Percentiles rank a stretch among this genome's conserved stretches.
These are phyloP conservation scores for Neurospora tetrasperma DNA, from an alignment of 495 filamentous ascomycete species.

Conservation along the genomic window DNA sequence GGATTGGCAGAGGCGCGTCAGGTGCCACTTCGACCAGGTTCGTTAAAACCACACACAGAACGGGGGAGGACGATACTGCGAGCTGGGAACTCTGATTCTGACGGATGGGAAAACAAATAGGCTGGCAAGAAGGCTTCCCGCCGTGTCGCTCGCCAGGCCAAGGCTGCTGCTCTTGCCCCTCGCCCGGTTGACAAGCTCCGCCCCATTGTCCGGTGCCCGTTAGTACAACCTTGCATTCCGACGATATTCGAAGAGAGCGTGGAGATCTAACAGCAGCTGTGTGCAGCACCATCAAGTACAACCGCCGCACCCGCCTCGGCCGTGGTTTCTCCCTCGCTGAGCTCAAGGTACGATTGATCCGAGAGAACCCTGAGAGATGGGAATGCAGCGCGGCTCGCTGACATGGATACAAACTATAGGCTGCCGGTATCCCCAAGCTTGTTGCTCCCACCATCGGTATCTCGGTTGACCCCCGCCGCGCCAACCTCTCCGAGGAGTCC, in stretches of 20 bases:
- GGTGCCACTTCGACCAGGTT: constrained; percentile 99
- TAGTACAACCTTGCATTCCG: constrained; percentile 9
- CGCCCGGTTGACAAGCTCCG: constrained; percentile 95
- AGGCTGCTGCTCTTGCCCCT: constrained; percentile 89
- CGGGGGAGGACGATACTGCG: not conserved
- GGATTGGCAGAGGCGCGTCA: constrained; percentile 98
- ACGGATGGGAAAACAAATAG: constrained; percentile 45
- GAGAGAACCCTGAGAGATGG: not conserved
- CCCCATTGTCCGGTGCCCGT: constrained; percentile 87
- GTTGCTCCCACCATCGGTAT: constrained; percentile 93
- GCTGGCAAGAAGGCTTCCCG: constrained; percentile 88
- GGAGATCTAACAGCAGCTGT: constrained; percentile 22
- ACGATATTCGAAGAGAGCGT: not conserved
- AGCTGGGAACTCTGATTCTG: constrained; percentile 17
- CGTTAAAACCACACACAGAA: constrained; percentile 14
- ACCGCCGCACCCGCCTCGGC: constrained; percentile 91
- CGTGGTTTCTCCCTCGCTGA: constrained; percentile 95
- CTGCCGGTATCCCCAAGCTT: constrained; percentile 90
- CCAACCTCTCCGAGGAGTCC: constrained; percentile 90
- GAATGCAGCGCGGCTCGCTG: not conserved
- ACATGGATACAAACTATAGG: constrained; percentile 39
- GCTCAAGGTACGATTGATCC: constrained; percentile 67
- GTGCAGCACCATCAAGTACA: constrained; percentile 67
- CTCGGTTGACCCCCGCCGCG: constrained; percentile 88
- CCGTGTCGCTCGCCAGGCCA: constrained; percentile 77